Percentiles rank a stretch among this genome's conserved stretches.
These are phyloP conservation scores for Penicillium argentinense DNA, from an alignment of 495 filamentous ascomycete species.

Conservation along the genomic window DNA sequence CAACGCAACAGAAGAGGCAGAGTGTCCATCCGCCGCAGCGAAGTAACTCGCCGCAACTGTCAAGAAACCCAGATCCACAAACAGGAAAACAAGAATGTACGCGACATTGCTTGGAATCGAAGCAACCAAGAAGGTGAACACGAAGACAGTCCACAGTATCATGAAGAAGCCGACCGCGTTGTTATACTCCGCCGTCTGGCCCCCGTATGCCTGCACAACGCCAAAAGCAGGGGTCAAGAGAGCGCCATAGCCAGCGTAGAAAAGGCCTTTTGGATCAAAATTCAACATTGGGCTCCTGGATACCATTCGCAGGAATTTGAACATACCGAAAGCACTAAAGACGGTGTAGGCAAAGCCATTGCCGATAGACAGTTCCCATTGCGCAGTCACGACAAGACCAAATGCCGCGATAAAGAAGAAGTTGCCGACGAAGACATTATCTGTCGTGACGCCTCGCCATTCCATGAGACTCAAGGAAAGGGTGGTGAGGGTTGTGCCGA, in stretches of 20 bases:
- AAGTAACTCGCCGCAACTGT: conserved; percentile 48
- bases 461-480: conserved; percentile 50
- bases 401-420: conserved; percentile 52
- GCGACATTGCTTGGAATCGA: conserved; percentile 48
- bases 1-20: conserved; percentile 28
- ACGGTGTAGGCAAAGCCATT: conserved; percentile 54
- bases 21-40: conserved; percentile 42
- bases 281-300: not conserved
- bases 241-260: conserved; percentile 45
- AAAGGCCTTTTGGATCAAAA: conserved; percentile 29
- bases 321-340: conserved; percentile 43
- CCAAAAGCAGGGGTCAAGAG: conserved; percentile 42
- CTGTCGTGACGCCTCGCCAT: conserved; percentile 44
- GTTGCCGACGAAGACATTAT: conserved; percentile 50
- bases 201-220: conserved; percentile 38
- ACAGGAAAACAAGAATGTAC: conserved; percentile 48
- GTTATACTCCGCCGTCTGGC: conserved; percentile 37
- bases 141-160: conserved; percentile 48
- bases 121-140: conserved; percentile 46
- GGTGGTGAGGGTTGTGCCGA: conserved; percentile 51
- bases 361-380: conserved; percentile 51
- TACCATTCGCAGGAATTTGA: not conserved
- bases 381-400: conserved; percentile 49
- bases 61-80: conserved; percentile 46
- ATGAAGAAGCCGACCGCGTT: conserved; percentile 50